Base-by-base conservation (phyloP, 2,329 filamentous ascomycete genomes). In the Trichoderma cornu-damae region DNA sequence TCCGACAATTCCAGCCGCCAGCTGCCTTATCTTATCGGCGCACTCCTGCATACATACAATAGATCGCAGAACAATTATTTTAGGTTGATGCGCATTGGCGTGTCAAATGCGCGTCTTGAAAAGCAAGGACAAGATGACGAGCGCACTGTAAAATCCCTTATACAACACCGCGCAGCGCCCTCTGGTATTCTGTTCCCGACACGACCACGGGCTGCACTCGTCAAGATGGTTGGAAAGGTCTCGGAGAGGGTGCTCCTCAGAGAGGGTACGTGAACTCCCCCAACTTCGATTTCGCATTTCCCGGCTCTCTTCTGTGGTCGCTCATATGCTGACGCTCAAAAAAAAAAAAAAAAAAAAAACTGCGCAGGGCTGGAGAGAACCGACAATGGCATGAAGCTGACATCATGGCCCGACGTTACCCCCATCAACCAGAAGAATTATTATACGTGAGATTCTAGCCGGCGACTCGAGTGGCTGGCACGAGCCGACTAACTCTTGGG, bases 351-450 rank as follows among this genome's bases (percentile, higher is more conserved):
- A 38, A 22, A 47, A 38, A 46, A 32, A 22, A 32, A 34, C 22
- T 37, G 48, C 38, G 37, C 70, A 96, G 93, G 94, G 63, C 85
- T 99, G 63, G 90, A 96, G 76, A 84, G 93, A 70, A 97, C 94
- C 60, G 94, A 99, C 78, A 99, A 99, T 83, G 92, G 93, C 75
- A 93, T 99, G 87, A 94, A 92, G 69, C 84, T 94, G 69, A 89
- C 91, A 47, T 95, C 82, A 71, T 99, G 94, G 93, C 93, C 94
- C 8, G 88, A 94, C 68, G 86, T 96, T 58, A 81, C 84, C 42
- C 90, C 94, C 67, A 99, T 99, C 74, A 99, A 99, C 71, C 94
- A 99, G 73, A 99, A 99, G 78, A 99, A 99, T 73, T 99, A 99
- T 74, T 96, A 96, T 72, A 96, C 92, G 90, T 94, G 80, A 30